Evolutionary conservation across 2,329 filamentous ascomycete genomes (phyloP), one percentile per base, ranked within the genome.

Genomic region (Onygenales sp.): DNA sequence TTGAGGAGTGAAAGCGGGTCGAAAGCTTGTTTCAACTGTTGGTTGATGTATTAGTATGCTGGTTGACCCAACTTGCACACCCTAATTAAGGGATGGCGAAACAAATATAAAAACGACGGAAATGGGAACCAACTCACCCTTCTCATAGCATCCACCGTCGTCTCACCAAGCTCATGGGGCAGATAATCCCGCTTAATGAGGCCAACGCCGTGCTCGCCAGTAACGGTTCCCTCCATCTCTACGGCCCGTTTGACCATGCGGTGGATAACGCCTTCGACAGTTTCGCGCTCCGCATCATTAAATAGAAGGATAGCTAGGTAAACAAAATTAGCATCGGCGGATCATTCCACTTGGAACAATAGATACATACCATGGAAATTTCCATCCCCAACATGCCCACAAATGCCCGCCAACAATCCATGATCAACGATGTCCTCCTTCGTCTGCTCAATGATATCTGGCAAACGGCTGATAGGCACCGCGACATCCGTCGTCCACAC

Each of bases 401-500:
- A 77, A n/a, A 88, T 86, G 42, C 78, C 80, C 21, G 77, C 82
- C 41, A 83, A 73, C 2, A 90, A 69, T 0, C 83, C 83, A 33
- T 82, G 81, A 59, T 78, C 74, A 7, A 71, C 74, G 44, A 87
- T 83, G 58, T 86, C 79, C 21, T 80, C 71, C 63, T 87, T 86
- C 1, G 84, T 87, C 48, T 81, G 75, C 57, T 86, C 83, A 48
- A 91, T 87, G 52, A 90, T 85, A 59, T 86, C 81, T 1, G 86
- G 81, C 57, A 92, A 71, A 41, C 77, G 75, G 13, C 82, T 87
- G 47, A 91, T 82, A 0, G 87, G 87, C 0, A 91, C 87, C 0
- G 87, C 87, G 17, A 91, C 87, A 64, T 92, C 87, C 0, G 87
- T 92, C 0, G 86, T 88, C 86, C 86, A 90, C 31, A 89, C 80